A percentile compares a stretch with the other conserved stretches of the same genome.
Conservation (phyloP, 371 early-diverging fungal genomes). For the Encephalitozoon hellem region DNA sequence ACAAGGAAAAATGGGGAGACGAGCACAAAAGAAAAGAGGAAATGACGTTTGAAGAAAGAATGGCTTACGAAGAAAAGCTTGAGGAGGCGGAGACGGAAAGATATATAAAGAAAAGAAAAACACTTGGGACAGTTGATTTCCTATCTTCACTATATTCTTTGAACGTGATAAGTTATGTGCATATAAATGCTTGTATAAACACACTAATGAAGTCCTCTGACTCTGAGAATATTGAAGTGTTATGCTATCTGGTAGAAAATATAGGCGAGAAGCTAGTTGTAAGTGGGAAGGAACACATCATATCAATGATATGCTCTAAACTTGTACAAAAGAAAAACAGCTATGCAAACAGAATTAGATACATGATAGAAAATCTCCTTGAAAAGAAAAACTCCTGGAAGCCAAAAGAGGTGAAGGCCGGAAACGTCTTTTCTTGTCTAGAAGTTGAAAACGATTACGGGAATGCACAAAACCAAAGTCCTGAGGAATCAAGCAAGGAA, state of each 20-base stretch:
- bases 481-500: neutral
- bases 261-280: constrained; percentile 20
- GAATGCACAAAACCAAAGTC: neutral
- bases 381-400: constrained; percentile 17
- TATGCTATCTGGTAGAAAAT: constrained; percentile 28
- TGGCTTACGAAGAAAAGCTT: constrained; percentile 25
- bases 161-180: constrained; percentile 20
- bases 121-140: constrained; percentile 39
- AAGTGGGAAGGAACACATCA: constrained; percentile 10
- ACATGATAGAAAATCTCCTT: constrained; percentile 18
- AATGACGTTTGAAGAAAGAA: neutral
- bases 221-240: constrained; percentile 37
- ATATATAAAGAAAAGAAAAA: constrained; percentile 21
- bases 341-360: constrained; percentile 35
- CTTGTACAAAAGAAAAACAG: constrained; percentile 12
- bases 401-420: constrained; percentile 2
- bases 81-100: constrained; percentile 40
- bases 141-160: constrained; percentile 25
- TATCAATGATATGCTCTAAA: constrained; percentile 6
- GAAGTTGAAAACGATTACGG: constrained; percentile 3
- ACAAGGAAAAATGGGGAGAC: constrained; percentile 34
- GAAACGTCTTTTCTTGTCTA: constrained; percentile 18
- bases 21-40: neutral
- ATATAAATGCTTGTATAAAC: constrained; percentile 13
- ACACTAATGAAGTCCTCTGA: constrained; percentile 8